Percentiles rank a stretch among this genome's conserved stretches.
phyloP scores from a whole-genome alignment of 805 yeast genomes.

The Metschnikowia matae region DNA sequence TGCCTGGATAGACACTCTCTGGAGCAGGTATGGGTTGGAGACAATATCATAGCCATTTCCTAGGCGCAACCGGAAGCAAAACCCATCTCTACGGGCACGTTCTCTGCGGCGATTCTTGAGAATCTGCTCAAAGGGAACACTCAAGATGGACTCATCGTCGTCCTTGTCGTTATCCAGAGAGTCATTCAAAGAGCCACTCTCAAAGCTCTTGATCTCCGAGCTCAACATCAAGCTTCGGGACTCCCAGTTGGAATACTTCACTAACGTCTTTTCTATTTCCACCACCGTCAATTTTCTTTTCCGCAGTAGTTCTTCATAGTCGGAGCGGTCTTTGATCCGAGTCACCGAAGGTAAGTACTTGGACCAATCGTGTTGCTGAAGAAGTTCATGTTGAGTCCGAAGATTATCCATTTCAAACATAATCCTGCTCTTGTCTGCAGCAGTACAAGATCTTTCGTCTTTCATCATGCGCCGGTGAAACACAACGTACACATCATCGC shows the following conservation, averaged over 20 bases:
- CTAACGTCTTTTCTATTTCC: constrained; percentile 40
- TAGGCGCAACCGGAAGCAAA: constrained; percentile 9
- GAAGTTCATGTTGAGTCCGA: constrained; percentile 39
- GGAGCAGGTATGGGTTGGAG: constrained; percentile 9
- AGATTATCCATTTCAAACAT: constrained; percentile 56
- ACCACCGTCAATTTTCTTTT: constrained; percentile 51
- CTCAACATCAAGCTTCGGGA: constrained; percentile 26
- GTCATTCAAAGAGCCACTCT: constrained; percentile 1
- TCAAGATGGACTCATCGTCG: constrained; percentile 17
- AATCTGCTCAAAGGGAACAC: constrained; percentile 22
- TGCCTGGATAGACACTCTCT: constrained; percentile 5
- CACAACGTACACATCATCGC: constrained; percentile 38
- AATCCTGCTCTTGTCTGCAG: constrained; percentile 50
- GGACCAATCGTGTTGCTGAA: constrained; percentile 45
- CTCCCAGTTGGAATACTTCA: constrained; percentile 39
- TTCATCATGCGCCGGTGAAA: constrained; percentile 60
- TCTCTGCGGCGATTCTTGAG: constrained; percentile 21
- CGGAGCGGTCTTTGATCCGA: constrained; percentile 42
- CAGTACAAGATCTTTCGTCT: constrained; percentile 59
- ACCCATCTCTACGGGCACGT: constrained; percentile 11
- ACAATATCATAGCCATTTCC: constrained; percentile 14
- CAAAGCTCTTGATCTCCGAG: constrained; percentile 19
- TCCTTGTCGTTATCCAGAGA: constrained; percentile 25
- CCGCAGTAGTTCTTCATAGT: constrained; percentile 45
- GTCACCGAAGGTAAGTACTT: constrained; percentile 46